Evolutionary conservation across 176 grass and related monocot species (phyloP).

Genomic region (Canna indica): DNA sequence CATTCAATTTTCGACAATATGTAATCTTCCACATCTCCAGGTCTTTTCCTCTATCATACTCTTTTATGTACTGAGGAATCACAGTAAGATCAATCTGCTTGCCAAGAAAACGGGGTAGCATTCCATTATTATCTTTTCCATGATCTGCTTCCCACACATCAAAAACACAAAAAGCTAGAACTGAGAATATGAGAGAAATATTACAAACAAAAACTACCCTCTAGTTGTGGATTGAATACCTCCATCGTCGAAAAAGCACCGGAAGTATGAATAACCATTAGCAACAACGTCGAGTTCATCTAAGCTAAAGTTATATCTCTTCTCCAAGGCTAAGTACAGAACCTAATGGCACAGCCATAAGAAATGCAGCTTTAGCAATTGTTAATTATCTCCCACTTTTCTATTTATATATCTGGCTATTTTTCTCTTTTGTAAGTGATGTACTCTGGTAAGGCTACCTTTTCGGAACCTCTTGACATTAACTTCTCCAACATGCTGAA

Average conservation of each 20-base stretch:
- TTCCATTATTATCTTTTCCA: neutral
- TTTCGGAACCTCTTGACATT: conserved; percentile 44
- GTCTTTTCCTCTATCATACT: conserved; percentile 68
- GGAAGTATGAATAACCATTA: conserved; percentile 70
- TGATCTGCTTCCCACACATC: conserved; percentile 18
- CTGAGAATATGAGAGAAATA: neutral
- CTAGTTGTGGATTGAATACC: conserved; percentile 1
- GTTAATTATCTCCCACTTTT: neutral
- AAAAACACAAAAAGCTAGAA: neutral
- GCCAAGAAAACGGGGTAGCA: conserved; percentile 30
- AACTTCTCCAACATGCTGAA: conserved; percentile 40
- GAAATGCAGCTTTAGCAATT: neutral
- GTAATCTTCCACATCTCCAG: conserved; percentile 57
- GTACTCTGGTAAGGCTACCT: conserved; percentile 30
- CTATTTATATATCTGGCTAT: neutral
- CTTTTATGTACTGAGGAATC: conserved; percentile 65
- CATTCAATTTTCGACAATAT: conserved; percentile 1
- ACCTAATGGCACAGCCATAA: conserved; percentile 33
- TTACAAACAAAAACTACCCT: neutral
- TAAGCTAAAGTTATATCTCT: conserved; percentile 83
- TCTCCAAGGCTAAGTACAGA: conserved; percentile 78
- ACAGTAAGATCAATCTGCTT: conserved; percentile 36
- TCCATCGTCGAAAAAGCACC: conserved; percentile 40
- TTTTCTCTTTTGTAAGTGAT: neutral
- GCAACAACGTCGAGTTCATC: conserved; percentile 65